Evolutionary conservation across 768 basidiomycete species (phyloP).

Genomic region (Hygrophorus pudorinus): DNA sequence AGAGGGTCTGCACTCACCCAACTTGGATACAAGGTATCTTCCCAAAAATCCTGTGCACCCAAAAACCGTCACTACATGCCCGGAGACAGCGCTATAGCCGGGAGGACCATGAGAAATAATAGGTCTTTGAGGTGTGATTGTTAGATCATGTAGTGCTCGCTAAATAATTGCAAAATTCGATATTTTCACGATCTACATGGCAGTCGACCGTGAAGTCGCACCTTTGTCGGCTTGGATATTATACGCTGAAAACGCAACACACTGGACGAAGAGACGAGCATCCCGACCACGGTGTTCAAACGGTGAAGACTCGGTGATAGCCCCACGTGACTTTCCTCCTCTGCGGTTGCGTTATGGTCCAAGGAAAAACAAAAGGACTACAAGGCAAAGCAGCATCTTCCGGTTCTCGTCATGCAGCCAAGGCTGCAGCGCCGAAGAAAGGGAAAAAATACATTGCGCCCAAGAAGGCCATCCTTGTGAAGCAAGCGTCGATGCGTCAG

Average conservation of each 20-base stretch:
- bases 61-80: conserved; percentile 93
- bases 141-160: conserved; percentile 70
- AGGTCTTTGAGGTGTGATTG: conserved; percentile 48
- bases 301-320: conserved; percentile 8
- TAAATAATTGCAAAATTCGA: conserved; percentile 19
- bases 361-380: conserved; percentile 81
- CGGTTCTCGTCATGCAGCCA: conserved; percentile 48
- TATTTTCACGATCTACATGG: background rate
- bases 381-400: conserved; percentile 44
- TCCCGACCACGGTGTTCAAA: conserved; percentile 9
- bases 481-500: conserved; percentile 71
- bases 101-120: conserved; percentile 69
- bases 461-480: conserved; percentile 66
- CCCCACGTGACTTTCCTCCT: background rate
- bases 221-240: conserved; percentile 37
- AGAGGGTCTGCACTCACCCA: conserved; percentile 45
- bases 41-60: conserved; percentile 95
- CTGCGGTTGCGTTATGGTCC: conserved; percentile 45
- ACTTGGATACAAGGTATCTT: conserved; percentile 86
- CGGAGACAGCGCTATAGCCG: conserved; percentile 80
- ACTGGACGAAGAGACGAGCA: conserved; percentile 34
- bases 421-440: conserved; percentile 68
- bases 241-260: conserved; percentile 46
- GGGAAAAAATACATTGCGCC: conserved; percentile 72
- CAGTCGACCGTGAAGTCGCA: conserved; percentile 12